Conservation (phyloP, 495 filamentous ascomycete species). For the Talaromyces proteolyticus region DNA sequence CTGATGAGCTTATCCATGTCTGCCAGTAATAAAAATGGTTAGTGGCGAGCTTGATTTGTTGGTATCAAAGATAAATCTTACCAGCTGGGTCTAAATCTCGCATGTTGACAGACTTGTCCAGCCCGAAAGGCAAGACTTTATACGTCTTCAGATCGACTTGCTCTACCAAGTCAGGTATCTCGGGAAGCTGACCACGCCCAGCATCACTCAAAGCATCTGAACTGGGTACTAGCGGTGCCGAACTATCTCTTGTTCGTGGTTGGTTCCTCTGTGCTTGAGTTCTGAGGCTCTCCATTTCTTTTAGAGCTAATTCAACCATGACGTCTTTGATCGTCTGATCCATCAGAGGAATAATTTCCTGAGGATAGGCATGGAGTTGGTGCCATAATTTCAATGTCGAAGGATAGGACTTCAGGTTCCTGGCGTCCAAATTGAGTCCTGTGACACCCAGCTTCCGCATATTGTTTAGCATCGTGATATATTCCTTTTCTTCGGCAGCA, state of each 20-base stretch:
- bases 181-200: conserved; percentile 22
- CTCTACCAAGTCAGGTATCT: conserved; percentile 53
- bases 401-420: conserved; percentile 89
- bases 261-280: conserved; percentile 46
- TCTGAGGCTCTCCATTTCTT: conserved; percentile 68
- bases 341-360: conserved; percentile 94
- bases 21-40: too few relatives aligned
- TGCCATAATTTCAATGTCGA: conserved; percentile 91
- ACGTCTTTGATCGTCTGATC: conserved; percentile 89
- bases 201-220: conserved; percentile 56
- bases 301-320: conserved; percentile 83
- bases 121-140: conserved; percentile 83
- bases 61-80: conserved; percentile 22
- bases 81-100: conserved; percentile 87
- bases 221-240: conserved; percentile 66
- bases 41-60: conserved; percentile 14
- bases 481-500: conserved; percentile 61
- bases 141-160: conserved; percentile 69
- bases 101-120: conserved; percentile 84
- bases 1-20: conserved; percentile 96
- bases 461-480: conserved; percentile 78
- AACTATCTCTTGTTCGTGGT: conserved; percentile 50
- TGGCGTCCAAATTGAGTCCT: conserved; percentile 80
- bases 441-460: conserved; percentile 83
- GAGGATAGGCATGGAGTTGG: conserved; percentile 85